Percentiles rank a stretch among this genome's conserved stretches.
phyloP scores from a whole-genome alignment of 2,329 filamentous ascomycete genomes.

The Chaetomium olivaceum region DNA sequence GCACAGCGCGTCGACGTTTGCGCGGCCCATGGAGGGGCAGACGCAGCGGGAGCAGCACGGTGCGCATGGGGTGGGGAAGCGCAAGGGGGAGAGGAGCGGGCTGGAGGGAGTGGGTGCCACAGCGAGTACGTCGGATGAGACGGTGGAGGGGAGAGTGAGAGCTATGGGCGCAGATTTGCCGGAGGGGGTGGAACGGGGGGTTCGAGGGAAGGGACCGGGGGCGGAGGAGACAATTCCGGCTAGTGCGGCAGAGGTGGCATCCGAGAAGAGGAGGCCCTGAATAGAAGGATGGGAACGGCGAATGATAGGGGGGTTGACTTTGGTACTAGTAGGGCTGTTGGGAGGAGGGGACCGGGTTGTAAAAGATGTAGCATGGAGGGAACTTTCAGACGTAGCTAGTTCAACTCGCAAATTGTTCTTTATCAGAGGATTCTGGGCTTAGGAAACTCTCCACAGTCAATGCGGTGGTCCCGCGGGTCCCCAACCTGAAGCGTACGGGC shows the following conservation, averaged over 20 bases:
- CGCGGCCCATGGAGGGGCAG: constrained; percentile 47
- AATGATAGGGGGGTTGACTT: too few species aligned
- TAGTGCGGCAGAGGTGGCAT: constrained; percentile 26
- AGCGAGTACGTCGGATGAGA: constrained; percentile 12
- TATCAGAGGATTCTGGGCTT: too few species aligned
- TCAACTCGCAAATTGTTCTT: too few species aligned
- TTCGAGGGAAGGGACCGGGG: constrained; percentile 23
- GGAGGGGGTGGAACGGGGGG: constrained; percentile 24
- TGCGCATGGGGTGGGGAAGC: constrained; percentile 33
- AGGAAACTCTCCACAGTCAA: too few species aligned
- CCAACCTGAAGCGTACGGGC: too few species aligned
- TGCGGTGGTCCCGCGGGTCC: too few species aligned
- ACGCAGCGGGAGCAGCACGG: constrained; percentile 43
- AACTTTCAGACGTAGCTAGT: too few species aligned
- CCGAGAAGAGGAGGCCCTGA: constrained; percentile 21
- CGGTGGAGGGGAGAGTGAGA: constrained; percentile 31
- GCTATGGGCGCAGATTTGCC: constrained; percentile 36
- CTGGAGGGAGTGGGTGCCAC: constrained; percentile 44
- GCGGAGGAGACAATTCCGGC: constrained; percentile 28
- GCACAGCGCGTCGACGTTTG: constrained; percentile 44
- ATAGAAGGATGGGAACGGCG: too few species aligned
- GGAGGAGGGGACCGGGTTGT: too few species aligned
- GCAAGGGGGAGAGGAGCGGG: constrained; percentile 43
- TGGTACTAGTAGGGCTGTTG: too few species aligned
- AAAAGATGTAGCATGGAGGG: too few species aligned